A percentile compares a stretch with the other conserved stretches of the same genome.
Conservation (phyloP, 176 grass and related monocot species). For the Tuctoria greenei region DNA sequence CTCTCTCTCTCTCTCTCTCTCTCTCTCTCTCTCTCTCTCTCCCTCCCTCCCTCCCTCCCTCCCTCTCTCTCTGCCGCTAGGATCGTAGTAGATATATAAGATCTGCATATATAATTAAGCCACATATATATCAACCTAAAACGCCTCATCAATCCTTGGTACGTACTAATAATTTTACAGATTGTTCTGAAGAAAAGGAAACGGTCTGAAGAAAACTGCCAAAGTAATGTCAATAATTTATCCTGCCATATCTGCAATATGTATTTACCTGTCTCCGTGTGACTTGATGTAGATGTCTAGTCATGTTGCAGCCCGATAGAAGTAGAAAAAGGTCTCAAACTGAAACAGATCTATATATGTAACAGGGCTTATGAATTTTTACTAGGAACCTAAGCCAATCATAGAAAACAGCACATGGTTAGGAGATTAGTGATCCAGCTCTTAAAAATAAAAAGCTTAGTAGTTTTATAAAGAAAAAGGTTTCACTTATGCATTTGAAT, state of each 20-base stretch:
- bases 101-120: no score
- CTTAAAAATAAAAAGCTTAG: background rate
- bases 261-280: slow-evolving; percentile 7
- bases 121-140: slow-evolving; percentile 31
- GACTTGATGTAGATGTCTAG: slow-evolving; percentile 30
- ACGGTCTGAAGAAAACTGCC: slow-evolving; percentile 27
- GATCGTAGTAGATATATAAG: no score
- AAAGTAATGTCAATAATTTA: slow-evolving; percentile 41
- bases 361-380: no score
- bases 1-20: no score
- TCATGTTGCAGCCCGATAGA: slow-evolving; percentile 31
- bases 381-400: background rate
- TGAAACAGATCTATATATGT: slow-evolving; percentile 38
- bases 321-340: slow-evolving; percentile 8
- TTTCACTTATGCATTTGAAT: background rate
- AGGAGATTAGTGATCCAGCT: background rate
- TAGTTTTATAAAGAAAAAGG: background rate
- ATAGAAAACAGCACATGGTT: background rate
- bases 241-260: slow-evolving; percentile 14
- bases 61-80: no score
- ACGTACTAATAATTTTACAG: slow-evolving; percentile 21
- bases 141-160: slow-evolving; percentile 12
- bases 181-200: slow-evolving; percentile 46
- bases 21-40: no score
- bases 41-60: no score